Percentiles rank a stretch among this genome's conserved stretches.
Conservation (phyloP, 306 rosid species). For the Prunus padus region DNA sequence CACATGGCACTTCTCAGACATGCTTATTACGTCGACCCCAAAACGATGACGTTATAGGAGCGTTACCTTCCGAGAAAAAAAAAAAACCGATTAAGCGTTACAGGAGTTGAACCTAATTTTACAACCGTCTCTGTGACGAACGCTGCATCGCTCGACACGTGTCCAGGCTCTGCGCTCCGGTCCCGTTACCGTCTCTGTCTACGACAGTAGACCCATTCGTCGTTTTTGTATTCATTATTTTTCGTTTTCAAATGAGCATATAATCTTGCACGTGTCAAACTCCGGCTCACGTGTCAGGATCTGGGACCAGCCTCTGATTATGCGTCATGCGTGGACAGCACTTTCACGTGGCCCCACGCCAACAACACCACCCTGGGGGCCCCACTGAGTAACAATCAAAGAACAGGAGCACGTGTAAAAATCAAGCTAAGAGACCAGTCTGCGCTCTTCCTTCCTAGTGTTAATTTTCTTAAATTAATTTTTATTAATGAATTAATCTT, state of each 20-base stretch:
- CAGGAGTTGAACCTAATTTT: background rate
- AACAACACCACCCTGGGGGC: conserved; percentile 5
- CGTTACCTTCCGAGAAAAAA: background rate
- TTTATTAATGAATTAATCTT: too few species aligned
- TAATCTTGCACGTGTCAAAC: conserved; percentile 41
- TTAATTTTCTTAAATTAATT: too few species aligned
- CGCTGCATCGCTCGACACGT: background rate
- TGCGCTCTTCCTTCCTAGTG: conserved; percentile 8
- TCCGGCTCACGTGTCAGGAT: conserved; percentile 35
- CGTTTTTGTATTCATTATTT: background rate
- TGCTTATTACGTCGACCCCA: background rate
- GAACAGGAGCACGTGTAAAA: conserved; percentile 41
- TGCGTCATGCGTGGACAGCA: conserved; percentile 10
- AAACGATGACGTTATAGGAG: background rate
- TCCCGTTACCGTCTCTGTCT: background rate
- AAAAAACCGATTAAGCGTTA: background rate
- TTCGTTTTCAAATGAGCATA: conserved; percentile 20
- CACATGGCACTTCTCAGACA: background rate
- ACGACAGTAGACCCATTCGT: background rate
- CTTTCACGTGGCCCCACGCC: conserved; percentile 37
- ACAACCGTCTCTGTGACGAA: conserved; percentile 11
- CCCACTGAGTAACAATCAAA: conserved; percentile 10
- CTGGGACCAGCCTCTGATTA: background rate
- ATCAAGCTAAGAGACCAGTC: conserved; percentile 28
- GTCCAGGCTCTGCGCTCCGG: background rate